A percentile compares a stretch with the other conserved stretches of the same genome.
Evolutionary conservation across 2,329 filamentous ascomycete species (phyloP).

Genomic region (Pseudogymnoascus sp.): DNA sequence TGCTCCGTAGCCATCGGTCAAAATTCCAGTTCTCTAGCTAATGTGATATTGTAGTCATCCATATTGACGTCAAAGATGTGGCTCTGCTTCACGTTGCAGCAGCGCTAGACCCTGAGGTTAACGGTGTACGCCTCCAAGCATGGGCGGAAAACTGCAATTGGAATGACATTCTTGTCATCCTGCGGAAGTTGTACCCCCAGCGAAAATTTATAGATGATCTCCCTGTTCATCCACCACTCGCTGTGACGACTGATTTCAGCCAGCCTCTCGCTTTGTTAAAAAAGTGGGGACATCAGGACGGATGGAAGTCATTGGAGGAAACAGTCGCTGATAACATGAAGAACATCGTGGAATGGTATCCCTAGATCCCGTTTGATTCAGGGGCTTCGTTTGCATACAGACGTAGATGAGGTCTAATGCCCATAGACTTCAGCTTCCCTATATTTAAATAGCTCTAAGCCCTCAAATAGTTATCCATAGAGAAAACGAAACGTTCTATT

Average conservation of each 20-base stretch:
- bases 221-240: constrained; percentile 15
- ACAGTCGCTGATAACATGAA: constrained; percentile 4
- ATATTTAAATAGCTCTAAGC: neutral
- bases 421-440: neutral
- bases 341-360: constrained; percentile 3
- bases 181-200: constrained; percentile 21
- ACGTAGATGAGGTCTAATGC: neutral
- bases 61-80: constrained; percentile 24
- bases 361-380: neutral
- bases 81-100: constrained; percentile 26
- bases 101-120: constrained; percentile 22
- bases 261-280: constrained; percentile 16
- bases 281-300: constrained; percentile 15
- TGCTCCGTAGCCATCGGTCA: neutral
- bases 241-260: constrained; percentile 18
- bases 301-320: constrained; percentile 18
- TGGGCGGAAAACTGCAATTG: constrained; percentile 22
- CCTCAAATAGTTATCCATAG: neutral
- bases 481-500: neutral
- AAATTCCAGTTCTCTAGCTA: neutral
- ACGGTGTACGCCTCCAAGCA: constrained; percentile 22
- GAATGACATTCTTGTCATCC: constrained; percentile 21
- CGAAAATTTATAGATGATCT: constrained; percentile 19
- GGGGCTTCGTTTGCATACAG: neutral
- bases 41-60: constrained; percentile 13